phyloP scores from a whole-genome alignment of 2,329 filamentous ascomycete genomes.

The Phyllosticta citribraziliensis region DNA sequence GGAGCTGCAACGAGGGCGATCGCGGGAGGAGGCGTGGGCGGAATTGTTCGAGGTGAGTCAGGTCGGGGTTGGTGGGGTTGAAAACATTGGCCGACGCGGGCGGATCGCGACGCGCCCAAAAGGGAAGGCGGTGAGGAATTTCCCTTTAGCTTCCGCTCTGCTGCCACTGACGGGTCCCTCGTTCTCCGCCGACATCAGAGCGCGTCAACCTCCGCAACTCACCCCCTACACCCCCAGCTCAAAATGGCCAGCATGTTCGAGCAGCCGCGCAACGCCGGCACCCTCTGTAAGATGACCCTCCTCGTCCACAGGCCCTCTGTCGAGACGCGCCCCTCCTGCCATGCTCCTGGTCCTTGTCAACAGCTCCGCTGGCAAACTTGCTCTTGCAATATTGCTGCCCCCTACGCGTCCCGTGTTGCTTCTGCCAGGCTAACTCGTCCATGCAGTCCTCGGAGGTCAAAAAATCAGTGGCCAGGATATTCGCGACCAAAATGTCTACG shows the following conservation, averaged over 20 bases:
- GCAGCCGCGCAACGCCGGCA: slow-evolving; percentile 83
- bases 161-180: slow-evolving; percentile 3
- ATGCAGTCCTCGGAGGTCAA: slow-evolving; percentile 74
- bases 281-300: slow-evolving; percentile 57
- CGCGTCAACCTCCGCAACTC: slow-evolving; percentile 7
- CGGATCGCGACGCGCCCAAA: background rate
- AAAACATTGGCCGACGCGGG: background rate
- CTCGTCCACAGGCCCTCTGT: background rate
- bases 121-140: slow-evolving; percentile 6
- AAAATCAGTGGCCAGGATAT: slow-evolving; percentile 98
- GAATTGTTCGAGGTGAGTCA: slow-evolving; percentile 2
- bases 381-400: background rate
- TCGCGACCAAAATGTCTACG: slow-evolving; percentile 92
- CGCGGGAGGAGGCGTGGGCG: background rate
- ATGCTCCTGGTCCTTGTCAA: background rate
- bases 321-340: background rate
- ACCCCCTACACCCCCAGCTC: slow-evolving; percentile 12
- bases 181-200: slow-evolving; percentile 2
- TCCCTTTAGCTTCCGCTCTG: slow-evolving; percentile 3
- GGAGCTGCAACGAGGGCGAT: background rate
- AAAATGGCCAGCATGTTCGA: slow-evolving; percentile 93
- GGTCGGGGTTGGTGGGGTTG: slow-evolving; percentile 5
- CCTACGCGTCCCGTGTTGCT: background rate
- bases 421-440: slow-evolving; percentile 17
- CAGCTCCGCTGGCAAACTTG: background rate